Base-by-base conservation (phyloP, 176 grass and related monocot genomes). In the Ensete ventricosum region DNA sequence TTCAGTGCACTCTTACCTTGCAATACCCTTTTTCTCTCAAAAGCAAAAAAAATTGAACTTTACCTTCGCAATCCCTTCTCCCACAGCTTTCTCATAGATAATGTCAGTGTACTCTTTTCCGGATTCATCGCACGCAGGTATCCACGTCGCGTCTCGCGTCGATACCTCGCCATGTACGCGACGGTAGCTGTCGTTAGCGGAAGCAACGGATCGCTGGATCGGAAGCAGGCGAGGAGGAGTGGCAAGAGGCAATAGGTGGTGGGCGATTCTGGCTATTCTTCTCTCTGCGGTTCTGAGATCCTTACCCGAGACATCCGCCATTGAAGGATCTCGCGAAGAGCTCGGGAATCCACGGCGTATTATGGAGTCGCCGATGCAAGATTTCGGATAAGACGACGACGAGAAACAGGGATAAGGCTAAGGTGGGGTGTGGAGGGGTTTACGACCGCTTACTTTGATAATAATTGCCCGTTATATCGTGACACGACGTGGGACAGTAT, bases 61-160 rank as follows among this genome's bases (percentile, higher is more conserved):
- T 68, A 92, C 93, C 90, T 98, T 98, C 24, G 94, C 94, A 55
- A 98, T 93, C 52, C 90, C 94, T 76, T 98, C 94, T 0, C 80
- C 82, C 24, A 93, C 64, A 27, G 86, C 73, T 85, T 97, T 98
- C 86, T 93, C 94, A 75, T 98, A 93, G 55, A 93, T 26, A 75
- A 98, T 91, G 82, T 98, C 88, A 13, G 88, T 76, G 66, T 91
- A 93, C 12, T 60, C 90, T 77, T 93, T 91, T n/a, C 88, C 84
- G 0, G 80, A 80, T 63, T 93, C 88, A 73, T 98, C 88, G 48
- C 77, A 78, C 21, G 77, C 87, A 14, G 67, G 16, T 22, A 77
- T 76, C 90, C 94, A 98, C 26, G 85, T 81, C 52, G 84, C 85
- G 20, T 85, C 78, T 76, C 82, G 81, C 52, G 81, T 79, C 67